A percentile compares a stretch with the other conserved stretches of the same genome.
These are phyloP conservation scores for Apiospora arundinis DNA, from an alignment of 2,329 filamentous ascomycete species.

Conservation along the genomic window DNA sequence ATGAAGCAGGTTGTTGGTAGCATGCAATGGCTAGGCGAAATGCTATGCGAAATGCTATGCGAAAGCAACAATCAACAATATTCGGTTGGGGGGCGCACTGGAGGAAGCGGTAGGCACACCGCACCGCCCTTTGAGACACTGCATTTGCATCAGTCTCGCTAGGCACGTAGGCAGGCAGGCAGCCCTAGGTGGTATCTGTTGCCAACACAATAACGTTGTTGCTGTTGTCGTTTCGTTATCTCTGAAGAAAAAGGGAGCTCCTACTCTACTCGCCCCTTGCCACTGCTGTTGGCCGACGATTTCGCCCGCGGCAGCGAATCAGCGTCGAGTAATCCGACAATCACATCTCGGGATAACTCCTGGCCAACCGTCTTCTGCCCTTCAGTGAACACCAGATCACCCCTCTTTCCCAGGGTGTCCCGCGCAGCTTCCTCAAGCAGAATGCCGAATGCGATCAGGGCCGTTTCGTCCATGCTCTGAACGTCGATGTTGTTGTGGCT, in stretches of 20 bases:
- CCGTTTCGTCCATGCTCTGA: slow-evolving; percentile 78
- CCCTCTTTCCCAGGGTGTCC: slow-evolving; percentile 66
- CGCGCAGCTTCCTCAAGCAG: slow-evolving; percentile 73
- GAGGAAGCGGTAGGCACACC: not conserved
- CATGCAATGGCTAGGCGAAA: slow-evolving; percentile 4
- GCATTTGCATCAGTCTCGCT: slow-evolving; percentile 5
- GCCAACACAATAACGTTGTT: not conserved
- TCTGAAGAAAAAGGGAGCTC: not conserved
- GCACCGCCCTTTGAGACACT: not conserved
- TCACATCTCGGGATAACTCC: slow-evolving; percentile 26
- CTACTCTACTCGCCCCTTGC: slow-evolving; percentile 7
- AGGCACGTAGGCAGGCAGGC: not conserved
- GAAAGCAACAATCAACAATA: slow-evolving; percentile 6
- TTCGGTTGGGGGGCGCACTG: not conserved
- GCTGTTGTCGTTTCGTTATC: slow-evolving; percentile 2
- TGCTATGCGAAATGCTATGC: not conserved
- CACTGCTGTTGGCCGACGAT: slow-evolving; percentile 10
- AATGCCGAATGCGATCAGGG: slow-evolving; percentile 76
- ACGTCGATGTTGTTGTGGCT: slow-evolving; percentile 67
- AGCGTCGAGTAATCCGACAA: slow-evolving; percentile 34
- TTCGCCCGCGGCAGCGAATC: slow-evolving; percentile 9
- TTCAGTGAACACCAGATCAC: slow-evolving; percentile 76
- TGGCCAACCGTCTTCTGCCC: slow-evolving; percentile 42
- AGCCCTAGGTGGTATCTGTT: not conserved
- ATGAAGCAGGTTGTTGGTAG: slow-evolving; percentile 1